Evolutionary conservation across 441 rosid species (phyloP), one percentile per base, ranked within the genome.

Genomic region (Adansonia rubrostipa): DNA sequence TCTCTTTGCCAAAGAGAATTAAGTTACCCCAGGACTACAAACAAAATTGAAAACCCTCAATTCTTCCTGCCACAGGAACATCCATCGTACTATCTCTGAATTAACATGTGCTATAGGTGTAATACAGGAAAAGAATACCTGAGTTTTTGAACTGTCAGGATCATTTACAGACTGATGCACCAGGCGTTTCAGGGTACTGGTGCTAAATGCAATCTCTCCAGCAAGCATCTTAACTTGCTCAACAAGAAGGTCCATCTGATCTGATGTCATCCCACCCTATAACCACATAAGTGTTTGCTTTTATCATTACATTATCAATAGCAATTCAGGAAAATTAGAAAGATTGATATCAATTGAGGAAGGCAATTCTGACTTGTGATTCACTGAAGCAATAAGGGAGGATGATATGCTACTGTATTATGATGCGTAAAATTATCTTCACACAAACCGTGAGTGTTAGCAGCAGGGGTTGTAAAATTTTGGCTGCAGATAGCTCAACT

Each of bases 151-250:
- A 85, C 83, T 83, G 44, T 92, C 95, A 36, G 99, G 98, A 88
- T 97, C 97, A 86, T 90, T 89, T 71, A 64, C 88, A 71, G 99
- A 92, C 83, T 93, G 97, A 81, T 93, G 99, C 75, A 92, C 88
- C 79, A 95, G 84, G 77, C 99, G 99, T 85, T 97, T 97, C 72
- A 97, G 89, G 78, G 98, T 95, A 85, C 99, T 97, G 8, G 89
- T 89, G 83, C 99, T 85, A 80, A 97, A 92, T 65, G 99, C 99
- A 81, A 97, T 90, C 88, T 97, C 99, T 81, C 92, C 99, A 69
- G 99, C 98, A 84, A 97, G 97, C 98, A 97, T 92, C 86, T 97
- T 97, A 78, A 95, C 98, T 86, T 97, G 99, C 89, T 97, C 99
- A 62, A 88, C 97, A 33, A 93, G 89, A 80, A 97, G 99, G 80